Evolutionary conservation across 495 filamentous ascomycete species (phyloP).

Genomic region (Aspergillus funiculosus): DNA sequence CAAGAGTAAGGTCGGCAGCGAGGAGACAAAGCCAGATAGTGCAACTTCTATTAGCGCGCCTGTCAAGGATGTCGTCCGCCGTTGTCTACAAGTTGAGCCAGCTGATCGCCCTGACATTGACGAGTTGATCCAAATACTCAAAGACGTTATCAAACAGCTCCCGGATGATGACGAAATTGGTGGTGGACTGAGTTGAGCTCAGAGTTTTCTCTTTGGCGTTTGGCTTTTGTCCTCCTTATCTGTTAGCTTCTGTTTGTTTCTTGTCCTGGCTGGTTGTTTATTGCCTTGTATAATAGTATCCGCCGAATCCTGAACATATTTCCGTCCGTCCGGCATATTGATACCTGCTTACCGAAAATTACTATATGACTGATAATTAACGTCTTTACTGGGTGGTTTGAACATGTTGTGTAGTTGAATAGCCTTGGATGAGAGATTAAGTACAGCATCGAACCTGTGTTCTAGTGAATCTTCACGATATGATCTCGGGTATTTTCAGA

Average conservation of each 20-base stretch:
- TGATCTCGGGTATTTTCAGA: too few species aligned
- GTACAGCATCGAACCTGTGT: too few species aligned
- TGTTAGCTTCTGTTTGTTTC: neutral
- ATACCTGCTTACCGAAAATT: neutral
- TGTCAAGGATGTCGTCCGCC: conserved; percentile 79
- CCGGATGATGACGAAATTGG: conserved; percentile 60
- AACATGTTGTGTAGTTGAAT: too few species aligned
- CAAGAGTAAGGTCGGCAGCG: conserved; percentile 41
- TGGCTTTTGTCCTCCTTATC: neutral
- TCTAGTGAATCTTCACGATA: too few species aligned
- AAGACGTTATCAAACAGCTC: conserved; percentile 64
- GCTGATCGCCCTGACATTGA: conserved; percentile 85
- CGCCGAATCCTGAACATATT: conserved; percentile 12
- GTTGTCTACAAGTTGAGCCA: conserved; percentile 88
- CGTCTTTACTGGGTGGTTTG: too few species aligned
- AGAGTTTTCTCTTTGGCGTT: neutral
- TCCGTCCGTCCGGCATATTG: neutral
- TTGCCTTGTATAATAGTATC: conserved; percentile 12
- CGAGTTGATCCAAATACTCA: conserved; percentile 76
- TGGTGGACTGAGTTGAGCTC: conserved; percentile 23
- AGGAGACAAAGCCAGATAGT: conserved; percentile 27
- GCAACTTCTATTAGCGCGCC: conserved; percentile 57
- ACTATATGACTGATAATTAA: too few species aligned
- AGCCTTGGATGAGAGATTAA: too few species aligned
- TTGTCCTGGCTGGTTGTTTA: neutral